Percentiles rank a stretch among this genome's conserved stretches.
phyloP scores from a whole-genome alignment of 371 early-diverging fungal species.

The Syncephalastrum contaminatum region DNA sequence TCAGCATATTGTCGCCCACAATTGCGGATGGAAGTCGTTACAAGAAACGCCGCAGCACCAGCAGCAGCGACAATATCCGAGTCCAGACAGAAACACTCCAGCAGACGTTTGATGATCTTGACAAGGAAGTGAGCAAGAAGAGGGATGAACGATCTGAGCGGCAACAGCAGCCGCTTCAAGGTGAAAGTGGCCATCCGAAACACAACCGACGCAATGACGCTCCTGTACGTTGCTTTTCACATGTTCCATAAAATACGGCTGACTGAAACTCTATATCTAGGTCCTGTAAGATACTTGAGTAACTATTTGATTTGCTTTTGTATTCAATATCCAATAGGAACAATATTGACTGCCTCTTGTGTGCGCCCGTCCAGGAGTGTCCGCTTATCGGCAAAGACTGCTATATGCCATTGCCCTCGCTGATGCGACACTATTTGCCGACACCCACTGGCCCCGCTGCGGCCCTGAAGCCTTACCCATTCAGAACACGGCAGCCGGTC shows the following conservation, averaged over 20 bases:
- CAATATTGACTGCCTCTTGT: neutral
- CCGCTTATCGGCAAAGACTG: slow-evolving; percentile 1
- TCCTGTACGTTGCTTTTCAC: too few species aligned
- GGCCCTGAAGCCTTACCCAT: slow-evolving; percentile 5
- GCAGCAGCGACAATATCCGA: slow-evolving; percentile 8
- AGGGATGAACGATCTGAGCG: too few species aligned
- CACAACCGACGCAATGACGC: too few species aligned
- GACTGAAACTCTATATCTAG: too few species aligned
- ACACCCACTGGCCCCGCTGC: neutral
- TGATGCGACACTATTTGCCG: neutral
- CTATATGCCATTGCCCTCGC: slow-evolving; percentile 5
- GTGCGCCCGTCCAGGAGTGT: slow-evolving; percentile 9
- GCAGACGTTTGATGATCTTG: slow-evolving; percentile 10
- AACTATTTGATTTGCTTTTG: neutral
- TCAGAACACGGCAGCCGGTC: slow-evolving; percentile 3
- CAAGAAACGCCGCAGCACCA: neutral
- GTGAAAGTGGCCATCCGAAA: too few species aligned
- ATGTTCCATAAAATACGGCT: too few species aligned
- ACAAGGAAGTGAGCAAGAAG: neutral
- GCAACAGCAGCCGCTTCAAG: too few species aligned
- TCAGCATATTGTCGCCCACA: too few species aligned
- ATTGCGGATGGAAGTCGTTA: neutral
- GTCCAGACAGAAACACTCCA: slow-evolving; percentile 6
- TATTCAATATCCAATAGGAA: neutral
- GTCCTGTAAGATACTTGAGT: neutral